phyloP scores from a whole-genome alignment of 345 rosid species.

The Rubroshorea leprosula region DNA sequence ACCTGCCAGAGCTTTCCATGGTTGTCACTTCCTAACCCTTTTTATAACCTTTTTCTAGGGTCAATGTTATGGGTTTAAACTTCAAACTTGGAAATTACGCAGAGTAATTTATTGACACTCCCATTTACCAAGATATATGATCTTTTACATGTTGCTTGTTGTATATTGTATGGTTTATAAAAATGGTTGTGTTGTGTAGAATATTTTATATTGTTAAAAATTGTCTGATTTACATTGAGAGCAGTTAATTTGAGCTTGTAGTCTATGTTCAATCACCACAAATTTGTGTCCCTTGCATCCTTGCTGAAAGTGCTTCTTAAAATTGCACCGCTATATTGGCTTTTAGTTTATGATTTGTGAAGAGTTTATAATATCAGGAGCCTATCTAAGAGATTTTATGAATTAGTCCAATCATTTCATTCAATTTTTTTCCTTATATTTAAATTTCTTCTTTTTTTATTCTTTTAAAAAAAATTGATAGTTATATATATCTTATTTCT shows the following conservation, averaged over 20 bases:
- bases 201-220: neutral
- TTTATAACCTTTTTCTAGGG: too few species aligned
- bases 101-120: too few species aligned
- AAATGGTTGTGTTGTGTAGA: too few species aligned
- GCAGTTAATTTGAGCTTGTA: too few species aligned
- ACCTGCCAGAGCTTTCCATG: too few species aligned
- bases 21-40: too few species aligned
- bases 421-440: slow-evolving; percentile 5
- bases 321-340: neutral
- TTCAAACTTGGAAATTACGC: too few species aligned
- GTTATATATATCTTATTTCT: slow-evolving; percentile 12
- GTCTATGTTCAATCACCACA: neutral
- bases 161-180: neutral
- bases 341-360: slow-evolving; percentile 8
- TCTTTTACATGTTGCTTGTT: slow-evolving; percentile 5
- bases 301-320: neutral
- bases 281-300: neutral
- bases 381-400: too few species aligned
- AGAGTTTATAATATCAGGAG: neutral
- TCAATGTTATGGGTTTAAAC: too few species aligned
- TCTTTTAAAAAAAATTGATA: too few species aligned
- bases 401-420: neutral
- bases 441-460: too few species aligned
- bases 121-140: neutral
- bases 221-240: neutral